A percentile compares a stretch with the other conserved stretches of the same genome.
Conservation (phyloP, 2,329 filamentous ascomycete species). For the Xylaria sp. region DNA sequence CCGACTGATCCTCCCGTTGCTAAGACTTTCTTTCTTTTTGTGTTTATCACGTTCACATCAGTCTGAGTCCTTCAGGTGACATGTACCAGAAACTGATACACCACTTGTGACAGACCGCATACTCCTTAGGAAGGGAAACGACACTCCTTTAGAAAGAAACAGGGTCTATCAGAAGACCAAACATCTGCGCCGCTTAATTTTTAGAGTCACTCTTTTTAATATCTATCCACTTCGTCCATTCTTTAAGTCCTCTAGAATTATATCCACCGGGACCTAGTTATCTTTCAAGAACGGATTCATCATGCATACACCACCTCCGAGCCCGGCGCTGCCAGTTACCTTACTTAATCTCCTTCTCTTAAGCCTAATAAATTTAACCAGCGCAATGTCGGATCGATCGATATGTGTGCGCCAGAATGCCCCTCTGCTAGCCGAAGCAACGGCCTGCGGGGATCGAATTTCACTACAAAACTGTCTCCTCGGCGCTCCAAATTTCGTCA, state of each 20-base stretch:
- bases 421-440: slow-evolving; percentile 53
- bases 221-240: slow-evolving; percentile 3
- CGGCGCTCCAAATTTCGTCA: slow-evolving; percentile 47
- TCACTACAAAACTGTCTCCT: slow-evolving; percentile 58
- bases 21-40: background rate
- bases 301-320: slow-evolving; percentile 36
- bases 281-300: background rate
- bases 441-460: slow-evolving; percentile 58
- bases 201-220: slow-evolving; percentile 5
- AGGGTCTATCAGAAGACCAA: background rate
- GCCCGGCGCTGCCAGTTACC: slow-evolving; percentile 40
- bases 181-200: background rate
- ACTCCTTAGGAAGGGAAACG: background rate
- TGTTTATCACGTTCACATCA: slow-evolving; percentile 5
- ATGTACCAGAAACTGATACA: slow-evolving; percentile 12
- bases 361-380: slow-evolving; percentile 46
- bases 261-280: background rate
- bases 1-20: background rate
- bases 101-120: background rate
- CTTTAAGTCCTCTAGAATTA: background rate
- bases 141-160: slow-evolving; percentile 8
- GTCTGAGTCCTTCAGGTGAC: slow-evolving; percentile 1
- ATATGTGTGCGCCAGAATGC: slow-evolving; percentile 57
- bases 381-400: slow-evolving; percentile 42
- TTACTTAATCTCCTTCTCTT: slow-evolving; percentile 52